Conservation (phyloP, 139 green algal genomes). For the Closterium sp. region DNA sequence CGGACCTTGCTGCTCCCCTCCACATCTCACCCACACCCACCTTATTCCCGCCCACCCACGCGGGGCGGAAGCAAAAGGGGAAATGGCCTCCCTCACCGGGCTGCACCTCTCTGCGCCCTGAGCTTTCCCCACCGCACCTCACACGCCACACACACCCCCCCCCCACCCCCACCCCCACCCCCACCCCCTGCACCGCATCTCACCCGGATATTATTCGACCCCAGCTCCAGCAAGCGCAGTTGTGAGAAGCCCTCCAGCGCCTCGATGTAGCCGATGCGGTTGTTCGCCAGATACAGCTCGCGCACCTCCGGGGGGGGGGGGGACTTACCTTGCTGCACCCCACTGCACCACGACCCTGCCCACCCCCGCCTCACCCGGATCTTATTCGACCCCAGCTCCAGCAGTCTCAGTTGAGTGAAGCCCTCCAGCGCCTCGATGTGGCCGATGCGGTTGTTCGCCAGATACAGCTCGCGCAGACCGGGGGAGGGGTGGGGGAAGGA, state of each 20-base stretch:
- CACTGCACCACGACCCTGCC: too few species aligned
- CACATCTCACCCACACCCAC: too few species aligned
- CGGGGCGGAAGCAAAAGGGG: too few species aligned
- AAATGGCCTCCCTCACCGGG: too few species aligned
- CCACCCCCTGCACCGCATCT: too few species aligned
- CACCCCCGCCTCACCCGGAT: conserved; percentile 24
- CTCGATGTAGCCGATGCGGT: conserved; percentile 73
- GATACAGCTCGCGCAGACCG: conserved; percentile 76
- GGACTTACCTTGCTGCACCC: background rate
- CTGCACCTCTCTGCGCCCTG: too few species aligned
- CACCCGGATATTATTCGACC: conserved; percentile 74
- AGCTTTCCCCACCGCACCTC: too few species aligned
- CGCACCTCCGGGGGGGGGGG: background rate
- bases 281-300: conserved; percentile 59
- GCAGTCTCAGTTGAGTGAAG: conserved; percentile 65
- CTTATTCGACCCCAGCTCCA: conserved; percentile 92
- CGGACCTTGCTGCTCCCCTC: too few species aligned
- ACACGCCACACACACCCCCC: too few species aligned
- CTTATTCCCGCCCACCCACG: too few species aligned
- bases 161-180: too few species aligned
- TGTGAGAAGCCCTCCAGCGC: conserved; percentile 56
- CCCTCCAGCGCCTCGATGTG: conserved; percentile 54
- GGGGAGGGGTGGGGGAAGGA: background rate
- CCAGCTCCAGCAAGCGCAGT: conserved; percentile 83
- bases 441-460: conserved; percentile 83